A percentile compares a stretch with the other conserved stretches of the same genome.
These are phyloP conservation scores for Pterocarpus santalinus DNA, from an alignment of 306 rosid species.

Conservation along the genomic window DNA sequence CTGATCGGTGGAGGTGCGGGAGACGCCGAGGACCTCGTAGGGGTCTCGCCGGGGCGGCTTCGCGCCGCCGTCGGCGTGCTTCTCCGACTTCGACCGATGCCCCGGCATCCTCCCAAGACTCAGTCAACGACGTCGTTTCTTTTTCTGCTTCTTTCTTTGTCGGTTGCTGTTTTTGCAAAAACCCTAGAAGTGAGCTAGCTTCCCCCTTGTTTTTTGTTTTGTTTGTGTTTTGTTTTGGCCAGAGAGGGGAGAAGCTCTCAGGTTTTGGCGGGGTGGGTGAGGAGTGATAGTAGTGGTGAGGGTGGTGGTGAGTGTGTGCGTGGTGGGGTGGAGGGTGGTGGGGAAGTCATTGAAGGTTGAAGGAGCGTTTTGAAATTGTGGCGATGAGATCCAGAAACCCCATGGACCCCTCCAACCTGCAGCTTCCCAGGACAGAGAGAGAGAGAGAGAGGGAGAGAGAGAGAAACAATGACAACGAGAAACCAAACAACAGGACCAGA, in stretches of 20 bases:
- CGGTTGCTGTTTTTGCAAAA: constrained; percentile 26
- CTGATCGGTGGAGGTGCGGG: constrained; percentile 85
- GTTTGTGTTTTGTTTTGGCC: not conserved
- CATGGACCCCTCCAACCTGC: constrained; percentile 60
- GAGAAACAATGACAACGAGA: constrained; percentile 42
- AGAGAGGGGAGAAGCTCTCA: not conserved
- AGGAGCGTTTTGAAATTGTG: constrained; percentile 41
- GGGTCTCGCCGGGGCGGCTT: constrained; percentile 91
- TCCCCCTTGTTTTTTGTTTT: not conserved
- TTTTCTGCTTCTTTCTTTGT: not conserved
- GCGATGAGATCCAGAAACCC: constrained; percentile 58
- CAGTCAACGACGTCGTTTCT: constrained; percentile 33
- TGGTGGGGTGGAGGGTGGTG: constrained; percentile 18
- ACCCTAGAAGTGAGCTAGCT: constrained; percentile 57
- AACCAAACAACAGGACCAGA: constrained; percentile 41
- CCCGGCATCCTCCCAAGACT: constrained; percentile 69
- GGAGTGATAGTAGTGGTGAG: constrained; percentile 17
- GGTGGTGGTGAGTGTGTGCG: not conserved
- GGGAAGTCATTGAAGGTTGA: constrained; percentile 9
- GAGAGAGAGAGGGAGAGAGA: constrained; percentile 49
- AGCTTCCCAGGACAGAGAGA: constrained; percentile 46
- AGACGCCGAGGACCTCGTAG: constrained; percentile 94
- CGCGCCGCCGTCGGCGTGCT: constrained; percentile 48
- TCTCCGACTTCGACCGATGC: constrained; percentile 84
- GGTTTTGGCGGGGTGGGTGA: not conserved